A percentile compares a stretch with the other conserved stretches of the same genome.
Evolutionary conservation across 768 basidiomycete genomes (phyloP).

Genomic region (Mycena latifolia): DNA sequence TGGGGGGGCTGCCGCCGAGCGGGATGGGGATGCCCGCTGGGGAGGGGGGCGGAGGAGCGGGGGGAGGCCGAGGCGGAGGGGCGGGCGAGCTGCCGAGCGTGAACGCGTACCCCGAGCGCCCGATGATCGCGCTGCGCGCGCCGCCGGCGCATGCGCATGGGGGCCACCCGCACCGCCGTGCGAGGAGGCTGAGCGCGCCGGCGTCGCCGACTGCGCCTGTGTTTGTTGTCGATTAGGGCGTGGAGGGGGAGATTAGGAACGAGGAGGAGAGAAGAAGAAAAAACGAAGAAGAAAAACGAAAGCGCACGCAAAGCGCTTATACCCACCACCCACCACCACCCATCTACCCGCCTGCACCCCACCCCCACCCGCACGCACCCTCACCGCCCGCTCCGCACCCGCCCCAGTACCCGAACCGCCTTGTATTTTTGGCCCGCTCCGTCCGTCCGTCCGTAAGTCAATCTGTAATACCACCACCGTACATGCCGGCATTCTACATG

Average conservation of each 20-base stretch:
- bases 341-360: not conserved
- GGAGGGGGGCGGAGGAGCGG: not conserved
- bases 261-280: not conserved
- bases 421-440: no score
- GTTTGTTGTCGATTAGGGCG: slow-evolving; percentile 18
- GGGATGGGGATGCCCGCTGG: slow-evolving; percentile 5
- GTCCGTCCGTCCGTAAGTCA: no score
- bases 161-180: slow-evolving; percentile 11
- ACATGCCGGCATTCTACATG: no score
- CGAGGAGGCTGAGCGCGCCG: slow-evolving; percentile 32
- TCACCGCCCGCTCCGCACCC: no score
- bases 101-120: slow-evolving; percentile 25
- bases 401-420: no score
- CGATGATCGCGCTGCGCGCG: slow-evolving; percentile 28
- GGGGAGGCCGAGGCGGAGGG: not conserved
- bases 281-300: slow-evolving; percentile 16
- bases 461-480: no score
- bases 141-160: slow-evolving; percentile 9
- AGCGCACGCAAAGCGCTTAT: not conserved
- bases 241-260: no score
- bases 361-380: no score
- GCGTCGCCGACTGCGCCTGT: slow-evolving; percentile 31
- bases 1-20: no score
- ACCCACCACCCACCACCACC: not conserved
- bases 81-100: slow-evolving; percentile 4